Conservation (phyloP, 768 basidiomycete genomes). For the Panaeolus papilionaceus region DNA sequence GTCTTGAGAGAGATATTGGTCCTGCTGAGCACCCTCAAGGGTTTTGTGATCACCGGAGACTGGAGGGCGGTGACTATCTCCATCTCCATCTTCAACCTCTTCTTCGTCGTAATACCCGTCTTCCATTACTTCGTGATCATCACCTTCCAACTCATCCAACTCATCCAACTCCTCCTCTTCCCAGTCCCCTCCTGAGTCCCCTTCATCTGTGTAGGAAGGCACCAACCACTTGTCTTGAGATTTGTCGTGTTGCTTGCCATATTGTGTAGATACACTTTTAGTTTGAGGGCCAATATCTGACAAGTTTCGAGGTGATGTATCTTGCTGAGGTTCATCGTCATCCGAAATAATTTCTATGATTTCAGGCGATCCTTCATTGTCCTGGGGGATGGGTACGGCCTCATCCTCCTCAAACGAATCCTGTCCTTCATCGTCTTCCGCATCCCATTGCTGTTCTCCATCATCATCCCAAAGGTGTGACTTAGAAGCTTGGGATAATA, state of each 20-base stretch:
- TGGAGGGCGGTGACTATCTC: conserved; percentile 17
- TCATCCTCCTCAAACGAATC: conserved; percentile 27
- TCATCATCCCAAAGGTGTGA: conserved; percentile 16
- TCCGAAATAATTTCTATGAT: conserved; percentile 29
- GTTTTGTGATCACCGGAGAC: conserved; percentile 7
- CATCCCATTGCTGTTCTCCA: conserved; percentile 33
- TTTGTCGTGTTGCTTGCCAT: background rate
- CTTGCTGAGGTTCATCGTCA: conserved; percentile 25
- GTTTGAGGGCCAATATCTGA: background rate
- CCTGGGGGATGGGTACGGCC: background rate
- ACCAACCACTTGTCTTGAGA: background rate
- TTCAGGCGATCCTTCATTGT: conserved; percentile 20
- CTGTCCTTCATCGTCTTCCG: conserved; percentile 28
- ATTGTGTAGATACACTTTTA: background rate
- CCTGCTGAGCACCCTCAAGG: conserved; percentile 10
- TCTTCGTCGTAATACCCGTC: conserved; percentile 11
- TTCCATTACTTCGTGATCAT: conserved; percentile 13
- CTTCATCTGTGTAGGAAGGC: conserved; percentile 17
- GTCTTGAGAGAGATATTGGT: background rate
- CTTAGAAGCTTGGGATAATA: background rate
- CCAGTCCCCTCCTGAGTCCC: conserved; percentile 27
- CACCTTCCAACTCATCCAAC: conserved; percentile 15
- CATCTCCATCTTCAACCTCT: conserved; percentile 21
- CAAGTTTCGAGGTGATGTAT: background rate
- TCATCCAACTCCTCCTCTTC: conserved; percentile 27